phyloP scores from a whole-genome alignment of 2,329 filamentous ascomycete species.

The Ophiostoma australiae region DNA sequence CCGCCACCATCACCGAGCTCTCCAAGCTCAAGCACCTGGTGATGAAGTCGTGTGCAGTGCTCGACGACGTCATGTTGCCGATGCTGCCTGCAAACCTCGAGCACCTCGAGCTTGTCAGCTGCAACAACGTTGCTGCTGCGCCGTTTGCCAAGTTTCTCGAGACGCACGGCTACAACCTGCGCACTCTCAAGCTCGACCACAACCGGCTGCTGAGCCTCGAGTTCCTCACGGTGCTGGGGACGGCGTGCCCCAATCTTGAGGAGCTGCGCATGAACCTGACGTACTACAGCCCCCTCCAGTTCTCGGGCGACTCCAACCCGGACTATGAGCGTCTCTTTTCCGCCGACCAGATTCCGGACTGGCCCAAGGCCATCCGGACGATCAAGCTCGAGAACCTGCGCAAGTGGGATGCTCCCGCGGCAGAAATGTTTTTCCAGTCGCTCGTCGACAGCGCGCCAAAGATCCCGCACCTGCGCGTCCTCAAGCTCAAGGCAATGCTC shows the following conservation, averaged over 20 bases:
- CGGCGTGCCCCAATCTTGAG: conserved; percentile 64
- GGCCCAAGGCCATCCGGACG: conserved; percentile 66
- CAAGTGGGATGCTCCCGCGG: conserved; percentile 64
- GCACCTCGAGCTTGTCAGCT: conserved; percentile 71
- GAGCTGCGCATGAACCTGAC: conserved; percentile 71
- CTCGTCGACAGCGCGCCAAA: conserved; percentile 65
- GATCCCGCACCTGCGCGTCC: conserved; percentile 61
- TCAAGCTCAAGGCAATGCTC: conserved; percentile 72
- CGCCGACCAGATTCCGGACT: conserved; percentile 63
- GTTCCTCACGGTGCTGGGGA: conserved; percentile 64
- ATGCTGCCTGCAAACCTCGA: conserved; percentile 61
- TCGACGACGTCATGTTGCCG: conserved; percentile 64
- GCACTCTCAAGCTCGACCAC: conserved; percentile 65
- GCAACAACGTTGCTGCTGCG: conserved; percentile 65
- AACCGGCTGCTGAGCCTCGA: conserved; percentile 72
- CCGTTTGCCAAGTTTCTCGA: conserved; percentile 61
- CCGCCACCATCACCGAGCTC: conserved; percentile 49
- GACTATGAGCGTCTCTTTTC: conserved; percentile 65
- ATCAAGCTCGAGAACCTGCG: conserved; percentile 74
- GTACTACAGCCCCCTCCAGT: conserved; percentile 66
- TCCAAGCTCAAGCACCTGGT: conserved; percentile 61
- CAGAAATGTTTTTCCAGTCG: conserved; percentile 73
- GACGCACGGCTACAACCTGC: conserved; percentile 62
- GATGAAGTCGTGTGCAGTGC: conserved; percentile 69
- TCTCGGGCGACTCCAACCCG: conserved; percentile 67